Base-by-base conservation (phyloP, 192 early-diverging fungal species). In the Geranomyces michiganensis region DNA sequence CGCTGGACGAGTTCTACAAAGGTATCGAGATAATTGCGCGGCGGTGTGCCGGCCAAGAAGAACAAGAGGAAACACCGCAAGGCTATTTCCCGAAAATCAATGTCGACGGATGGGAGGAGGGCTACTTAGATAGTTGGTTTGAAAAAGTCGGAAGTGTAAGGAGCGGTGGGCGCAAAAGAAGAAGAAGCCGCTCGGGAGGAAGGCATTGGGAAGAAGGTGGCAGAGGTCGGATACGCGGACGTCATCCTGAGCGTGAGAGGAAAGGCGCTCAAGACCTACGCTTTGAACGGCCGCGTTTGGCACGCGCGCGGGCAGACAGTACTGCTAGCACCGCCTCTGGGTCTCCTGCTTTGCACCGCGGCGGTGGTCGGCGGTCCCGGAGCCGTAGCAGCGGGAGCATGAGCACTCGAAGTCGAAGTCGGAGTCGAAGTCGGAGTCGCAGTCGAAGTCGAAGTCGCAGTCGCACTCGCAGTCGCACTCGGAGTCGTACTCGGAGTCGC, bases 51-150 rank as follows among this genome's bases (percentile, higher is more conserved):
- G 51, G n/a, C 7, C 7, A 53, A 2, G 10, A 41, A 15, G 17
- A 53, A 2, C 51, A 53, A 17, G 51, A 53, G 4, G 51, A 53
- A 17, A 6, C 51, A n/a, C 3, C 4, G n/a, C n/a, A 15, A 53
- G 51, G 17, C 17, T 6, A 53, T 24, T n/a, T 17, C 15, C 19
- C 19, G 19, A 53, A 53, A 26, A 53, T 53, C 51, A 53, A 15
- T 15, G n/a, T 7, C n/a, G 24, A 53, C 24, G 51, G 51, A n/a
- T 53, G 51, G 51, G 51, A 53, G 24, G 51, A 53, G 51, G 51
- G 51, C 51, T 53, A 24, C 15, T 17, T 53, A 3, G 24, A n/a
- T 24, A 26, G 24, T n/a, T 53, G 51, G 51, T 53, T 53, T 17
- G 6, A 53, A 26, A 53, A n/a, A 53, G 3, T 53, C 17, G 17